Evolutionary conservation across 2,329 filamentous ascomycete species (phyloP).

Genomic region (Falciphora oryzae): DNA sequence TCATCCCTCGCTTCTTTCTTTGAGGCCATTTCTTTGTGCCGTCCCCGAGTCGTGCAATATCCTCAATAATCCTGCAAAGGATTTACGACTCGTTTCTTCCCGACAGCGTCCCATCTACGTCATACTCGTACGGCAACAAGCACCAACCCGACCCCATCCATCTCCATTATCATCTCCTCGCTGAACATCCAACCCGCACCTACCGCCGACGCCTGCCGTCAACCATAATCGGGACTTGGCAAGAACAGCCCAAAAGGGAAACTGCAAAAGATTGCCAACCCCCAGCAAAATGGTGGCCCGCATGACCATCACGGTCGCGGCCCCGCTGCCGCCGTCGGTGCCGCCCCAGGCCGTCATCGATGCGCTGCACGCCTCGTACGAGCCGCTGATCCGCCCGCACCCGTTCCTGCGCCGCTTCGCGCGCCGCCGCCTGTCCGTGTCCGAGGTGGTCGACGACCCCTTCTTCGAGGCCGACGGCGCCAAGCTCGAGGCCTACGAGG

Average conservation of each 20-base stretch:
- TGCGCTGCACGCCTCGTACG: conserved; percentile 31
- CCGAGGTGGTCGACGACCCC: conserved; percentile 31
- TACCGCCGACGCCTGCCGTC: too few species aligned
- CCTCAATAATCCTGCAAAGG: too few species aligned
- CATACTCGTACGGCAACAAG: neutral
- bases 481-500: conserved; percentile 24
- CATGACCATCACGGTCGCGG: conserved; percentile 31
- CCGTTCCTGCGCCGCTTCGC: conserved; percentile 33
- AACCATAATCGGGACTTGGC: too few species aligned
- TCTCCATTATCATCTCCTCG: too few species aligned
- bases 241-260: neutral
- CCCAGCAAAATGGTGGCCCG: conserved; percentile 17
- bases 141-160: too few species aligned
- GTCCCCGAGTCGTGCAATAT: neutral
- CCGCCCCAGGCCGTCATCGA: conserved; percentile 31
- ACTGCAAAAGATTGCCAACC: neutral
- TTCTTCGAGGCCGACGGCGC: conserved; percentile 33
- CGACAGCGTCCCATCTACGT: neutral
- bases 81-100: too few species aligned
- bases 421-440: conserved; percentile 26
- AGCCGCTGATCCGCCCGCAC: conserved; percentile 35
- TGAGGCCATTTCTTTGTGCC: too few species aligned
- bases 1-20: neutral
- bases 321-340: conserved; percentile 35
- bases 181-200: neutral